Base-by-base conservation (phyloP, 345 rosid species). In the Brassica incana region DNA sequence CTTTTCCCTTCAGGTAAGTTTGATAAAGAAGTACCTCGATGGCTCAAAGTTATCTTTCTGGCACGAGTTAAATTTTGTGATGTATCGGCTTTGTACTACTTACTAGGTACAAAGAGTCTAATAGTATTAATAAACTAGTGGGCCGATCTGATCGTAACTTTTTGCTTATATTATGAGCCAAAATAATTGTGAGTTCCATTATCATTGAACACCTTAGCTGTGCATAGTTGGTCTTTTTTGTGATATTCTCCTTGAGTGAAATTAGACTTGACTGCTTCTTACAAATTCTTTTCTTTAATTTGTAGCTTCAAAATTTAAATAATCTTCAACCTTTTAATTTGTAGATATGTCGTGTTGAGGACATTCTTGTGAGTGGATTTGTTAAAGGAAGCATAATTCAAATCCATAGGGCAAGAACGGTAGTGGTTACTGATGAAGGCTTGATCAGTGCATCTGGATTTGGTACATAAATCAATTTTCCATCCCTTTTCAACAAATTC, bases 311-410 rank as follows among this genome's bases (percentile, higher is more conserved):
- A 35, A 59, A 1, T 60, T 35, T 61, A 32, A 1, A 20, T 73
- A n/a, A 59, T 60, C 40, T 48, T 67, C 23, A 10, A 75, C 45
- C 43, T 65, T 76, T 25, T 48, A 5, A 65, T 70, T 81, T 43
- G 15, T 85, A 95, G 99, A 92, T 95, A 72, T 95, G 97, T 76
- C 92, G 99, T 12, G 98, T 95, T 67, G 99, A 95, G 86, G 99
- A 91, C 81, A 85, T 95, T 84, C 92, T 93, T 76, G 97, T 95
- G 70, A 86, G 83, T 85, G 99, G 99, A 66, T 81, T 85, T 72
- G 76, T 95, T 25, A 89, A 83, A 86, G 99, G 99, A 82, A 92
- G 98, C 86, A 87, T 95, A 32, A 85, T 95, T 82, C 99, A 95
- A 81, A 87, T 95, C 76, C 99, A 95, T 87, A 84, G 99, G 84